Evolutionary conservation across 305 asterid species (phyloP).

Genomic region (Ajuga reptans): DNA sequence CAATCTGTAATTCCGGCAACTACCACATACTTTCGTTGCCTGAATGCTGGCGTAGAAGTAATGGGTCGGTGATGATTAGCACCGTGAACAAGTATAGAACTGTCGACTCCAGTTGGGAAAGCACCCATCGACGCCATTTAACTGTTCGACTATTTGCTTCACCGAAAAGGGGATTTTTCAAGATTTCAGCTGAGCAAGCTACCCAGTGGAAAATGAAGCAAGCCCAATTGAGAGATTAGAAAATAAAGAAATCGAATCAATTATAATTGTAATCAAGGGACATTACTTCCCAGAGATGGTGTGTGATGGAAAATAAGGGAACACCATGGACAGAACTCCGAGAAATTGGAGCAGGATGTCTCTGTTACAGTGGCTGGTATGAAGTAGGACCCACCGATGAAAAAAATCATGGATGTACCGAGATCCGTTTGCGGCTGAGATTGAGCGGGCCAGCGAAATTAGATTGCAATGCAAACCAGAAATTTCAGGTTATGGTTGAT

Average conservation of each 20-base stretch:
- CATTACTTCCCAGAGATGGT: neutral
- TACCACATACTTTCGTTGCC: constrained; percentile 30
- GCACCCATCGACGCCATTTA: constrained; percentile 52
- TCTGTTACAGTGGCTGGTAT: constrained; percentile 16
- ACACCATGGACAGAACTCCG: constrained; percentile 19
- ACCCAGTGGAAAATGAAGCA: neutral
- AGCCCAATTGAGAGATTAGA: constrained; percentile 19
- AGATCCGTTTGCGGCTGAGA: constrained; percentile 25
- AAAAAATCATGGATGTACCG: constrained; percentile 10
- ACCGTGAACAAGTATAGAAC: constrained; percentile 30
- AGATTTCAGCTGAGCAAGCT: constrained; percentile 9
- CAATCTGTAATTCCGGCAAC: constrained; percentile 29
- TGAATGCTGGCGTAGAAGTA: constrained; percentile 32
- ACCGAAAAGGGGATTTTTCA: neutral
- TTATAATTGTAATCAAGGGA: neutral
- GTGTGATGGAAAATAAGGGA: constrained; percentile 14
- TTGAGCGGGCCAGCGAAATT: neutral
- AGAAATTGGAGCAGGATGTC: constrained; percentile 3
- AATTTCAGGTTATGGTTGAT: constrained; percentile 1
- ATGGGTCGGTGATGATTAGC: constrained; percentile 32
- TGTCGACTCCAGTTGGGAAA: constrained; percentile 48
- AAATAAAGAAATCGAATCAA: constrained; percentile 14
- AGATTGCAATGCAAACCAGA: constrained; percentile 11
- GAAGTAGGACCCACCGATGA: constrained; percentile 21
- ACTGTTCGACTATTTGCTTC: constrained; percentile 30